phyloP scores from a whole-genome alignment of 2,329 filamentous ascomycete species.

The Chaetomiaceae sp. region DNA sequence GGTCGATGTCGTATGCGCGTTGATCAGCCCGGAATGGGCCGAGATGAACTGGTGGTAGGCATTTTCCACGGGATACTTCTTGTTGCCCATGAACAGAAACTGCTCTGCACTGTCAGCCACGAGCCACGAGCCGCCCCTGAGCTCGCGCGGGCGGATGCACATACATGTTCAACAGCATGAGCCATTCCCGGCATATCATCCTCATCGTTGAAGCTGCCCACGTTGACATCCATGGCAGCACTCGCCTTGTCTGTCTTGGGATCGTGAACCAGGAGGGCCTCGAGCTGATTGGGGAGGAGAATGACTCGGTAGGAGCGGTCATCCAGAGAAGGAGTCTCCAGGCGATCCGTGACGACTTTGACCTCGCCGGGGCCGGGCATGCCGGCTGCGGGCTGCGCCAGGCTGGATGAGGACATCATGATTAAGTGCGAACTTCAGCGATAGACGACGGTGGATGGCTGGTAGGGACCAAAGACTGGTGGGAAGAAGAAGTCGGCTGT shows the following conservation, averaged over 20 bases:
- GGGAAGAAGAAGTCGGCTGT: too few species aligned
- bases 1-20: constrained; percentile 87
- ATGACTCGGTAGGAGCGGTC: constrained; percentile 85
- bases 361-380: constrained; percentile 29
- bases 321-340: constrained; percentile 81
- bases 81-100: constrained; percentile 95
- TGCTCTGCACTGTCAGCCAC: too few species aligned
- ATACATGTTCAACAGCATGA: constrained; percentile 86
- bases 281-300: constrained; percentile 75
- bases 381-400: constrained; percentile 9
- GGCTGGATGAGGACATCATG: constrained; percentile 14
- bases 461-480: too few species aligned
- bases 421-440: too few species aligned
- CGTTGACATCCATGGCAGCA: constrained; percentile 89
- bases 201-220: constrained; percentile 90
- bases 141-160: too few species aligned
- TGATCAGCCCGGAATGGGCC: constrained; percentile 82
- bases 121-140: too few species aligned
- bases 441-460: too few species aligned
- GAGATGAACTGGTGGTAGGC: constrained; percentile 92
- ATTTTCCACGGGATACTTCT: constrained; percentile 95
- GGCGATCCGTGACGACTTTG: constrained; percentile 54
- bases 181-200: constrained; percentile 90
- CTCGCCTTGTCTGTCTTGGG: constrained; percentile 94
- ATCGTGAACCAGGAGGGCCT: constrained; percentile 89